Base-by-base conservation (phyloP, 768 basidiomycete genomes). In the Suillus alpinus region DNA sequence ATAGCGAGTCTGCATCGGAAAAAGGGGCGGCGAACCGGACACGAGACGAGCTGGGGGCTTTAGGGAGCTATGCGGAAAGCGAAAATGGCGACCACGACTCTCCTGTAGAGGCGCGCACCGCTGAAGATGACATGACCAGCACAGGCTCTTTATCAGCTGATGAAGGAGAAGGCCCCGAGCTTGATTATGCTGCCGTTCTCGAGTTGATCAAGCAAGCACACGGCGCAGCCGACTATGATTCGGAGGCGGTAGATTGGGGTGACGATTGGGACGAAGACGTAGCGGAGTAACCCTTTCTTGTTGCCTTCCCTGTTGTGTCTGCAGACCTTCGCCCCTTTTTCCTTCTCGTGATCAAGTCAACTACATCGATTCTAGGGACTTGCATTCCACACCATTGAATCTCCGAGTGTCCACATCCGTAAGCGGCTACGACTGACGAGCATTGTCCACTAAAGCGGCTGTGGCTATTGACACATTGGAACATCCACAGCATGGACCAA, bases 1-100 rank as follows among this genome's bases (percentile, higher is more conserved):
- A 76, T 62, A 69, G 66, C 51, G 75, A 77, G 13, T 78, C 77
- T 14, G 78, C 76, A 47, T 65, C 70, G n/a, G 72, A 69, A 26
- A 58, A 59, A 9, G 34, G 62, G 20, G 56, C 23, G 5, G 23
- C 10, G 40, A 49, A 47, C n/a, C 59, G 41, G 10, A 53, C 50
- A 43, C 20, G 10, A 6, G 32, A 50, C 6, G 72, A 67, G 29
- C 26, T 73, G 41, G 61, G 63, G 9, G 69, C 61, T 20, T 44
- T 75, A 16, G 73, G 61, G 49, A 63, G 53, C 16, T 73, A 73
- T 58, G 62, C 66, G 6, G 72, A 53, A 49, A 66, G 59, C 40
- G 70, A 71, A 1, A 62, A 53, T 39, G 52, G 63, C 13, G 63
- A 67, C 34, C 40, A 29, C 43, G 16, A 29, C 5, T 32, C 59